A percentile compares a stretch with the other conserved stretches of the same genome.
These are phyloP conservation scores for Cylindrotheca fusiformis DNA, from an alignment of 108 stramenopile genomes.

Conservation along the genomic window DNA sequence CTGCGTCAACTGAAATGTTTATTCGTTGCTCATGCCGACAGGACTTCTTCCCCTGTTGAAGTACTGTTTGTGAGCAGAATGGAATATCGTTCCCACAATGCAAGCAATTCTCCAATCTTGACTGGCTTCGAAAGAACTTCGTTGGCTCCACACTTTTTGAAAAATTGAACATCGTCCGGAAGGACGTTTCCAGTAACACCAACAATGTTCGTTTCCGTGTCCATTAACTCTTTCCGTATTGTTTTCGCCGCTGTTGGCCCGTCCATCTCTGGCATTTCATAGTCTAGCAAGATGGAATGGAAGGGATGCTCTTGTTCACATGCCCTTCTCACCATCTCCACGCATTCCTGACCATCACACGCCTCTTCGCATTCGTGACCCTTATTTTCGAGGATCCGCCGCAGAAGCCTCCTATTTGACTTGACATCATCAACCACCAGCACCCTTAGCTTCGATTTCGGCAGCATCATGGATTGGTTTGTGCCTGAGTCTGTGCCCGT, in stretches of 20 bases:
- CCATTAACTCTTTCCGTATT: constrained; percentile 26
- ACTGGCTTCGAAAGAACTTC: constrained; percentile 37
- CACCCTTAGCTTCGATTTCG: constrained; percentile 13
- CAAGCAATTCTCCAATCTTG: constrained; percentile 23
- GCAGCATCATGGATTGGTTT: neutral
- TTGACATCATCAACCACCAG: constrained; percentile 29
- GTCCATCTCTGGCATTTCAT: constrained; percentile 26
- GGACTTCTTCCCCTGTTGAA: too few species aligned
- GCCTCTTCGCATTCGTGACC: constrained; percentile 34
- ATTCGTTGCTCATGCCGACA: too few species aligned
- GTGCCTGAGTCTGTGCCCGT: neutral
- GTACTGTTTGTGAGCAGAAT: too few species aligned
- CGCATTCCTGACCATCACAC: constrained; percentile 30
- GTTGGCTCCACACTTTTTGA: constrained; percentile 39
- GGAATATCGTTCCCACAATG: constrained; percentile 21
- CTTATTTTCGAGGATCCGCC: constrained; percentile 14
- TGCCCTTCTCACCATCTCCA: constrained; percentile 19
- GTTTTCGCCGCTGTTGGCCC: constrained; percentile 10
- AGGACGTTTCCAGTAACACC: constrained; percentile 45
- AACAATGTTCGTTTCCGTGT: constrained; percentile 30
- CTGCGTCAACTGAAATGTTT: too few species aligned
- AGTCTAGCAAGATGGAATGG: constrained; percentile 34
- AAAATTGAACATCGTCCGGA: constrained; percentile 34
- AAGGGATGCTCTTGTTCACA: constrained; percentile 5
- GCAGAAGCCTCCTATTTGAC: constrained; percentile 36